Conservation (phyloP, 202 grass and related monocot genomes). For the Bolboschoenoplectus hybrid region DNA sequence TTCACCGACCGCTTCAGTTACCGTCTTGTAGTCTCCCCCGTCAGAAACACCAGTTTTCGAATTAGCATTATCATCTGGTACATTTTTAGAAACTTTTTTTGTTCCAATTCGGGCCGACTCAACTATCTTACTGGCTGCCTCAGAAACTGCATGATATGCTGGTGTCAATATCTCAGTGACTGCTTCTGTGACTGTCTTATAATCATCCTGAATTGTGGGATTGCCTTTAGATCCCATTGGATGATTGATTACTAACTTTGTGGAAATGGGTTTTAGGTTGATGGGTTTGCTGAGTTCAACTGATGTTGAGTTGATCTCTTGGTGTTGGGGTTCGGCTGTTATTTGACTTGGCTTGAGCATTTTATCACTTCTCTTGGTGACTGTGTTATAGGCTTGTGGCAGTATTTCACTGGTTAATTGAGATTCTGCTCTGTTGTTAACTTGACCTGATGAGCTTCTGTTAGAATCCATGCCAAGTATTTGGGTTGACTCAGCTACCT, state of each 20-base stretch:
- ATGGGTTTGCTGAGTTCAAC: constrained; percentile 8
- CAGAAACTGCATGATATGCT: constrained; percentile 31
- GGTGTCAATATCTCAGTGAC: constrained; percentile 33
- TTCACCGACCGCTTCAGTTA: constrained; percentile 32
- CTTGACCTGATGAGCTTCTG: background rate
- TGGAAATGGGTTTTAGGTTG: constrained; percentile 31
- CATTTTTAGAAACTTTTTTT: background rate
- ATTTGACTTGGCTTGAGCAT: background rate
- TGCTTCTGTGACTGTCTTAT: constrained; percentile 30
- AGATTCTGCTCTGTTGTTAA: background rate
- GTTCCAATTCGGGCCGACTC: constrained; percentile 23
- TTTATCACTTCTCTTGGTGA: background rate
- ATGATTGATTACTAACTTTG: constrained; percentile 2
- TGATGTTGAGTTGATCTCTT: background rate
- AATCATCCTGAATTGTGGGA: constrained; percentile 18
- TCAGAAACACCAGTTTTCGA: background rate
- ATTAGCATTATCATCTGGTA: background rate
- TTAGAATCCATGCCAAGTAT: background rate
- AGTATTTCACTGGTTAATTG: background rate
- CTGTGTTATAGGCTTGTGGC: background rate
- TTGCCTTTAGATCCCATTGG: background rate
- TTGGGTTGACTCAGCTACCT: background rate
- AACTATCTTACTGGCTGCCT: constrained; percentile 9
- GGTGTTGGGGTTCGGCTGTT: background rate
- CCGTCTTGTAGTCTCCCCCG: constrained; percentile 35